Conservation (phyloP, 306 rosid genomes). For the Pterocarpus macrocarpus region DNA sequence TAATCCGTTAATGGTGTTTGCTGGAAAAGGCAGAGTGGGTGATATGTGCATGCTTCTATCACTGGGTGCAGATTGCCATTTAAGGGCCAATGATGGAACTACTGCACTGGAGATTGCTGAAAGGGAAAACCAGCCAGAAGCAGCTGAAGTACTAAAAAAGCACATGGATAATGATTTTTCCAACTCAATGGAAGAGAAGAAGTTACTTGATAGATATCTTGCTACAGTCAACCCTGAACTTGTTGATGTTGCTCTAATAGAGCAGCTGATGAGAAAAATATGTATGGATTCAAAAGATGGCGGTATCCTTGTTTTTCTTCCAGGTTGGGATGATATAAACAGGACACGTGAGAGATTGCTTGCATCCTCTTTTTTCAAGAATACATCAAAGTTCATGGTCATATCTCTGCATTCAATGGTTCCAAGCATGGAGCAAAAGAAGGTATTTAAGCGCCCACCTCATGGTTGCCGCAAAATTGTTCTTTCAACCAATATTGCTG, state of each 20-base stretch:
- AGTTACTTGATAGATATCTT: constrained; percentile 69
- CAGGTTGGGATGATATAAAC: constrained; percentile 98
- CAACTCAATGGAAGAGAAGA: constrained; percentile 57
- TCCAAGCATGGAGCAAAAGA: constrained; percentile 80
- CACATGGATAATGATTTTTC: constrained; percentile 62
- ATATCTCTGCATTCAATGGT: constrained; percentile 88
- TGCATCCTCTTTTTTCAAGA: constrained; percentile 63
- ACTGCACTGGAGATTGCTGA: constrained; percentile 80
- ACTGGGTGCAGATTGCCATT: constrained; percentile 74
- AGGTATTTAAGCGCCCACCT: constrained; percentile 72
- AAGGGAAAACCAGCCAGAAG: constrained; percentile 66
- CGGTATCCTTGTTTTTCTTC: constrained; percentile 92
- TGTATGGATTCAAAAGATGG: constrained; percentile 83
- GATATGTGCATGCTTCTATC: constrained; percentile 88
- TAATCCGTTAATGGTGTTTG: constrained; percentile 87
- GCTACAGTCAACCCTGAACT: constrained; percentile 66
- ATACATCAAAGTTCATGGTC: constrained; percentile 60
- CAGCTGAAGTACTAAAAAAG: constrained; percentile 65
- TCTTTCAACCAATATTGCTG: constrained; percentile 95
- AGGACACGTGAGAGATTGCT: constrained; percentile 71
- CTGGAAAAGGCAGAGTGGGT: constrained; percentile 87
- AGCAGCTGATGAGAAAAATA: constrained; percentile 75
- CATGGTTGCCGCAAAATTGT: constrained; percentile 89
- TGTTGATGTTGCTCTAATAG: constrained; percentile 77
- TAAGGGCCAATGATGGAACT: constrained; percentile 74